These are phyloP conservation scores for Podaxis sp. DNA, from an alignment of 768 basidiomycete genomes.

Conservation along the genomic window DNA sequence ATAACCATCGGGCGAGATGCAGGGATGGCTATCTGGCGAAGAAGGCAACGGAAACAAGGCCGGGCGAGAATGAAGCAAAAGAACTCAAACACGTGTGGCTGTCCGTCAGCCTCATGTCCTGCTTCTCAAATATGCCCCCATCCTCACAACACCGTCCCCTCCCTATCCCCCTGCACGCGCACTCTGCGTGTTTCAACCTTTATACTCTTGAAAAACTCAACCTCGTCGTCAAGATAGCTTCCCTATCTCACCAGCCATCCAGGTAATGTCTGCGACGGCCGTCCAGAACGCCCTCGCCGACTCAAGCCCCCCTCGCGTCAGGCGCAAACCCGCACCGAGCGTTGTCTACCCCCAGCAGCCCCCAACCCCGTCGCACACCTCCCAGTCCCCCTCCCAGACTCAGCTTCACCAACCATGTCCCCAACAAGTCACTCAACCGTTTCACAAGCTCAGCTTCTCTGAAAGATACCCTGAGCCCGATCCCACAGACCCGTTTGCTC, in stretches of 20 bases:
- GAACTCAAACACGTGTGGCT: constrained; percentile 10
- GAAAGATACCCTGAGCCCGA: constrained; percentile 66
- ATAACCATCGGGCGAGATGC: no score
- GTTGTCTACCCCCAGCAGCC: constrained; percentile 16
- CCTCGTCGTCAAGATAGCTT: constrained; percentile 1
- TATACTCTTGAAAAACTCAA: neutral
- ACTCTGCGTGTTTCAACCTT: neutral
- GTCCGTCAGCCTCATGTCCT: constrained; percentile 15
- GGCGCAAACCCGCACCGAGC: constrained; percentile 58
- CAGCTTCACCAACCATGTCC: neutral
- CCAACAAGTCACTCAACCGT: neutral
- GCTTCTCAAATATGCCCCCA: constrained; percentile 2
- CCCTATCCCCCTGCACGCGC: constrained; percentile 3
- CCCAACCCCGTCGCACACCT: neutral
- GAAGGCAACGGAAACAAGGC: no score
- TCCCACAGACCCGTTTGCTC: constrained; percentile 68
- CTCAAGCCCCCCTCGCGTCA: constrained; percentile 28
- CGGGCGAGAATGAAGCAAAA: neutral
- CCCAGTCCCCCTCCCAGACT: neutral
- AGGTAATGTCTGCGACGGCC: constrained; percentile 3
- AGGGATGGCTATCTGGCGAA: no score
- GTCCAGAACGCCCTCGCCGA: neutral
- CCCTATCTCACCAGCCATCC: neutral
- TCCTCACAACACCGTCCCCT: neutral
- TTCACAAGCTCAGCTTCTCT: constrained; percentile 38